These are phyloP conservation scores for Dacryopinax primogenitus DNA, from an alignment of 768 basidiomycete genomes.

Conservation along the genomic window DNA sequence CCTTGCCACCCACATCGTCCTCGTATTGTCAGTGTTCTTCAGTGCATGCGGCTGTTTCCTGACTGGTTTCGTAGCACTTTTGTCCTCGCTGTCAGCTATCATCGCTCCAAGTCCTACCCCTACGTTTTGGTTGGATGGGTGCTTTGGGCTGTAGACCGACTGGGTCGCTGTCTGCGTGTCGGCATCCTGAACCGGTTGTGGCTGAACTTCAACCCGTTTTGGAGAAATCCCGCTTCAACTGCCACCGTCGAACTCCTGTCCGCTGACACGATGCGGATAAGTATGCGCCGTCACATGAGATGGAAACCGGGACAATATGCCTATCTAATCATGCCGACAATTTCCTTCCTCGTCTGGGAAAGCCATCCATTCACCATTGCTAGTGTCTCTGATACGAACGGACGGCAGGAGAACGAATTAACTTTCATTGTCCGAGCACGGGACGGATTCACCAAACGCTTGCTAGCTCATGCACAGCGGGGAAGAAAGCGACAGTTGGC, in stretches of 20 bases:
- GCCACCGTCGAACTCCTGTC: constrained; percentile 18
- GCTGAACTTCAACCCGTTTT: constrained; percentile 17
- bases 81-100: constrained; percentile 21
- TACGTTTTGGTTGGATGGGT: constrained; percentile 22
- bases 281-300: constrained; percentile 13
- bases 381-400: constrained; percentile 17
- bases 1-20: constrained; percentile 24
- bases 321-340: constrained; percentile 24
- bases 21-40: constrained; percentile 20
- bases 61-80: constrained; percentile 19
- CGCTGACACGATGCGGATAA: constrained; percentile 11
- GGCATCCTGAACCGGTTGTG: constrained; percentile 25
- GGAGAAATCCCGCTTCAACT: constrained; percentile 19
- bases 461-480: constrained; percentile 1
- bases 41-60: constrained; percentile 17
- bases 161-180: constrained; percentile 21
- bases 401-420: constrained; percentile 16
- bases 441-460: constrained; percentile 26
- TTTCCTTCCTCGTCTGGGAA: constrained; percentile 25
- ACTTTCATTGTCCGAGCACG: constrained; percentile 25
- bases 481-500: constrained; percentile 13
- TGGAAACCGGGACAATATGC: constrained; percentile 27
- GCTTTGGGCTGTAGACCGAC: constrained; percentile 26
- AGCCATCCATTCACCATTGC: constrained; percentile 28
- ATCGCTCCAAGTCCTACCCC: constrained; percentile 13